These are phyloP conservation scores for Blakeslea trispora DNA, from an alignment of 371 early-diverging fungal species.

Conservation along the genomic window DNA sequence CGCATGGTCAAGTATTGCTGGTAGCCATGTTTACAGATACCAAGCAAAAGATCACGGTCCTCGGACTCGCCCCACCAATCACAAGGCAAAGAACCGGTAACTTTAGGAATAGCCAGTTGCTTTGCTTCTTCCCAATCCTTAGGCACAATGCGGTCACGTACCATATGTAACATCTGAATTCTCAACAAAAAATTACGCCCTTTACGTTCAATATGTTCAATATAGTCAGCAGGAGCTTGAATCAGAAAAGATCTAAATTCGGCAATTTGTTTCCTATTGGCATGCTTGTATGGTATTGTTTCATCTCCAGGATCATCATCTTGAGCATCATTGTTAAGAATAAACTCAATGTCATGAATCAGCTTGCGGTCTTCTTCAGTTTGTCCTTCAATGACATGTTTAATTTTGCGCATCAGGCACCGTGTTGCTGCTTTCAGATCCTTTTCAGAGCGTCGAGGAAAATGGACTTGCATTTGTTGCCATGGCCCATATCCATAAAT, in stretches of 20 bases:
- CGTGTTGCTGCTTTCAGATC: slow-evolving; percentile 60
- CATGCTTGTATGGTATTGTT: slow-evolving; percentile 62
- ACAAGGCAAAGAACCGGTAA: slow-evolving; percentile 58
- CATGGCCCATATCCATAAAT: slow-evolving; percentile 79
- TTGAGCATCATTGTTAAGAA: slow-evolving; percentile 36
- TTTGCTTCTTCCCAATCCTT: slow-evolving; percentile 53
- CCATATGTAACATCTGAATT: slow-evolving; percentile 75
- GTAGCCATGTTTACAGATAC: slow-evolving; percentile 83
- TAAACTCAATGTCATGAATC: slow-evolving; percentile 44
- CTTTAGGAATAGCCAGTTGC: slow-evolving; percentile 51
- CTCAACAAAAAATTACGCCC: slow-evolving; percentile 72
- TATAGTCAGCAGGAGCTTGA: slow-evolving; percentile 72
- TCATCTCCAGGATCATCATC: slow-evolving; percentile 36
- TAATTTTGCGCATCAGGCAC: slow-evolving; percentile 39
- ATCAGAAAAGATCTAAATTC: slow-evolving; percentile 70
- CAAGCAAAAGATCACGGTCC: slow-evolving; percentile 81
- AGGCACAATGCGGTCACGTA: slow-evolving; percentile 66
- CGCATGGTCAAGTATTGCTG: slow-evolving; percentile 68
- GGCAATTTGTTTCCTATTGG: slow-evolving; percentile 60
- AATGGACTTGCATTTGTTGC: slow-evolving; percentile 65
- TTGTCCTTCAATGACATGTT: slow-evolving; percentile 35
- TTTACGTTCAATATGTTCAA: slow-evolving; percentile 73
- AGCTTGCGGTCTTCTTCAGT: slow-evolving; percentile 51
- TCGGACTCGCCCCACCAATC: slow-evolving; percentile 85
- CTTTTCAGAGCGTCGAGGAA: slow-evolving; percentile 60